These are phyloP conservation scores for Teratosphaeria gauchensis DNA, from an alignment of 2,329 filamentous ascomycete species.

Conservation along the genomic window DNA sequence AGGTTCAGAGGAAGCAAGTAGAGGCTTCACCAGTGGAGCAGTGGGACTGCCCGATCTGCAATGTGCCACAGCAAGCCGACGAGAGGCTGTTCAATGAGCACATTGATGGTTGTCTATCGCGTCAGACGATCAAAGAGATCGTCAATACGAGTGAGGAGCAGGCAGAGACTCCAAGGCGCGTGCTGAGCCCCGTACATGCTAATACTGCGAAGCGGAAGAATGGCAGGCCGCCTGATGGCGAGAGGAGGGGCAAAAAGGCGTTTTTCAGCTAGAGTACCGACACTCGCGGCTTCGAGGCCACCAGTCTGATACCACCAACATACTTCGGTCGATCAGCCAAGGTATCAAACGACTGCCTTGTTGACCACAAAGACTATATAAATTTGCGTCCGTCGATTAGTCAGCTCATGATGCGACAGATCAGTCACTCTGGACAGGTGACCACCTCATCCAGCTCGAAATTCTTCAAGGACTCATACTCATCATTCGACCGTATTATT, in stretches of 20 bases:
- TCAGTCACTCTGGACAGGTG: too few relatives aligned
- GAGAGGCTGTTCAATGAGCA: conserved; percentile 80
- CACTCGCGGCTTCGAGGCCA: neutral
- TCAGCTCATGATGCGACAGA: too few relatives aligned
- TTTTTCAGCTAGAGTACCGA: neutral
- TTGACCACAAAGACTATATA: too few relatives aligned
- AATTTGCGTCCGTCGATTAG: too few relatives aligned
- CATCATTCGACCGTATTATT: too few relatives aligned
- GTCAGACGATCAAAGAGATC: conserved; percentile 74
- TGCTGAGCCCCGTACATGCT: conserved; percentile 5
- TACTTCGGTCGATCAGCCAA: too few relatives aligned
- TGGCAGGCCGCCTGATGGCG: conserved; percentile 5
- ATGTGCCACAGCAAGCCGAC: conserved; percentile 61
- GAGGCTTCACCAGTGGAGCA: conserved; percentile 28
- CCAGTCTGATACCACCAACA: neutral
- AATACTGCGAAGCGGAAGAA: conserved; percentile 20
- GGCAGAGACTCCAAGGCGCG: neutral
- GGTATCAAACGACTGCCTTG: too few relatives aligned
- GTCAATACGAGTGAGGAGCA: conserved; percentile 41
- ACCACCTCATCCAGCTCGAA: too few relatives aligned
- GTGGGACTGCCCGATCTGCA: conserved; percentile 86
- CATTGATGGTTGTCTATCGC: conserved; percentile 82
- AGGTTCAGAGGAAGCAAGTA: conserved; percentile 10
- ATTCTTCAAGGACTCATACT: too few relatives aligned
- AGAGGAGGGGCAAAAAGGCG: neutral